These are phyloP conservation scores for Cnidoscolus chayamansa DNA, from an alignment of 441 rosid genomes.

Conservation along the genomic window DNA sequence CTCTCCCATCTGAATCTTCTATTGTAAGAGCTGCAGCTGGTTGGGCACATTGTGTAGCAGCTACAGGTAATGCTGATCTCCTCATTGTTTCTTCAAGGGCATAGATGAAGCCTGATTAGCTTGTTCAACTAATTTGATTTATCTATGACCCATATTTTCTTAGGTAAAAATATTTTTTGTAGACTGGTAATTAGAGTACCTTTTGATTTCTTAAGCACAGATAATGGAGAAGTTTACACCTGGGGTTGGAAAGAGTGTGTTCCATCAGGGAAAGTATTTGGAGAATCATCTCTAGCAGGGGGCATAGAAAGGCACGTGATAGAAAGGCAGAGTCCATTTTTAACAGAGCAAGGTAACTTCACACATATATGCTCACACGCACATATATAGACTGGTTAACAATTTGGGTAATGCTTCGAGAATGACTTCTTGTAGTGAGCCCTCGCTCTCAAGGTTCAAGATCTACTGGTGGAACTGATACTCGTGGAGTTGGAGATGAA, in stretches of 20 bases:
- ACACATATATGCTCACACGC: too few relatives aligned
- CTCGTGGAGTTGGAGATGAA: constrained; percentile 58
- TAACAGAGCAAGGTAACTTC: constrained; percentile 64
- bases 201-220: constrained; percentile 38
- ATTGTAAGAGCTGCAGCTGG: constrained; percentile 86
- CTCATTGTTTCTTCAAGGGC: background rate
- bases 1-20: constrained; percentile 70
- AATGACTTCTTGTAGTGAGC: constrained; percentile 41
- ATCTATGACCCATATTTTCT: constrained; percentile 8
- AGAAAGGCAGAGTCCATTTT: constrained; percentile 53
- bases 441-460: constrained; percentile 58
- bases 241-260: constrained; percentile 99
- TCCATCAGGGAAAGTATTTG: constrained; percentile 80
- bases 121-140: constrained; percentile 6
- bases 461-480: constrained; percentile 42
- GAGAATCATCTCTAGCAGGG: constrained; percentile 41
- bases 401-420: constrained; percentile 20
- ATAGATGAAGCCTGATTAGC: background rate
- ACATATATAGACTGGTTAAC: constrained; percentile 15
- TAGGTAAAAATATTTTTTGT: background rate
- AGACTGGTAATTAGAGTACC: constrained; percentile 11
- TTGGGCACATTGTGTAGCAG: constrained; percentile 96
- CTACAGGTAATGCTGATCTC: constrained; percentile 51
- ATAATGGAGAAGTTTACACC: constrained; percentile 70
- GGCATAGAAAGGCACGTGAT: constrained; percentile 43